These are phyloP conservation scores for Claviceps cyperi DNA, from an alignment of 2,329 filamentous ascomycete species.

Conservation along the genomic window DNA sequence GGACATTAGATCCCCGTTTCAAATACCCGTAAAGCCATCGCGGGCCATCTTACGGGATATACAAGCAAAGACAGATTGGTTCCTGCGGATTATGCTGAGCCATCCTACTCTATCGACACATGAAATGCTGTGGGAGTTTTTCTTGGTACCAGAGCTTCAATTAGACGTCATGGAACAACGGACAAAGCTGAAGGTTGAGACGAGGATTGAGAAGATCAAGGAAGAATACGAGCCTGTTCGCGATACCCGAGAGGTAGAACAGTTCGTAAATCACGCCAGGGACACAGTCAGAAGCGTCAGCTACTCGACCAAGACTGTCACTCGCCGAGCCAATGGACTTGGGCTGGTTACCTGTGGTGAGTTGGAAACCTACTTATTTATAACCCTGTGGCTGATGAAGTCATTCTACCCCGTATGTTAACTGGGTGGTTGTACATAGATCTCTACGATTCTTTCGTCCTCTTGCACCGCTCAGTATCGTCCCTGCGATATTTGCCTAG, in stretches of 20 bases:
- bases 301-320: constrained; percentile 66
- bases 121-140: constrained; percentile 98
- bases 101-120: constrained; percentile 92
- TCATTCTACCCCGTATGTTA: background rate
- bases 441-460: constrained; percentile 48
- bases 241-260: constrained; percentile 76
- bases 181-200: constrained; percentile 73
- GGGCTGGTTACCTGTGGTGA: constrained; percentile 48
- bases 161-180: constrained; percentile 80
- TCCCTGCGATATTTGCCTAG: constrained; percentile 52
- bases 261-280: constrained; percentile 80
- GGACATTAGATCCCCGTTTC: constrained; percentile 72
- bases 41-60: constrained; percentile 75
- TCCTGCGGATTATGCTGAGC: constrained; percentile 69
- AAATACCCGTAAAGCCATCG: constrained; percentile 85
- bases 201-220: constrained; percentile 65
- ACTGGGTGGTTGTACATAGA: constrained; percentile 28
- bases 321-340: constrained; percentile 63
- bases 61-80: constrained; percentile 74
- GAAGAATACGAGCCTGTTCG: constrained; percentile 81
- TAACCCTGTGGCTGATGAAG: background rate
- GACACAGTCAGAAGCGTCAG: constrained; percentile 81
- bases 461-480: constrained; percentile 38
- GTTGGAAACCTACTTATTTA: constrained; percentile 7
- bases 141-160: constrained; percentile 88